phyloP scores from a whole-genome alignment of 192 early-diverging fungal genomes.

The Coemansia sp. region DNA sequence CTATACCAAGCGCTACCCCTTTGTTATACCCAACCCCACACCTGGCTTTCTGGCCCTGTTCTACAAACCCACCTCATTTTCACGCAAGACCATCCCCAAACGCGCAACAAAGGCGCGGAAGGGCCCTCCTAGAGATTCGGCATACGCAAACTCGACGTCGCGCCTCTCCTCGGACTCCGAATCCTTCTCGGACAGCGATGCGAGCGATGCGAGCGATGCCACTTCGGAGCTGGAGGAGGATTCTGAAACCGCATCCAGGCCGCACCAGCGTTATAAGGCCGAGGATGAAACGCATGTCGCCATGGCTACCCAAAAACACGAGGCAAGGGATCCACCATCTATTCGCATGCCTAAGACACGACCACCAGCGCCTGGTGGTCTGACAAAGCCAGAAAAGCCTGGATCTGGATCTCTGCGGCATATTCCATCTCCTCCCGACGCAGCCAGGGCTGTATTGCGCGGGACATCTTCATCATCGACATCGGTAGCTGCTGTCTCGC shows the following conservation, averaged over 20 bases:
- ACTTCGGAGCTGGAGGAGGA: background rate
- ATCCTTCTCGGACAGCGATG: background rate
- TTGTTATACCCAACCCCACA: constrained; percentile 29
- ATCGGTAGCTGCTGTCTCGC: constrained; percentile 10
- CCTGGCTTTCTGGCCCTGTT: constrained; percentile 37
- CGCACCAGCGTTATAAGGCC: background rate
- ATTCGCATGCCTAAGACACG: constrained; percentile 1
- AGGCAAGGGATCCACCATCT: background rate
- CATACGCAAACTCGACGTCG: constrained; percentile 4
- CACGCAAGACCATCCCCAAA: constrained; percentile 46
- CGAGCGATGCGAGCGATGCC: background rate
- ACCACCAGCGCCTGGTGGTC: background rate
- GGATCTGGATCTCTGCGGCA: background rate
- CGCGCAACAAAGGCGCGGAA: constrained; percentile 46
- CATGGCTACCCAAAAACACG: background rate
- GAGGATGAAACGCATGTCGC: background rate
- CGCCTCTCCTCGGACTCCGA: background rate
- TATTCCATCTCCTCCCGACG: background rate
- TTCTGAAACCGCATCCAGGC: background rate
- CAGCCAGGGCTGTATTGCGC: background rate
- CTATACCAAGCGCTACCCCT: constrained; percentile 25
- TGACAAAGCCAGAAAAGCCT: background rate
- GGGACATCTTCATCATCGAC: constrained; percentile 14
- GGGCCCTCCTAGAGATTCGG: constrained; percentile 31
- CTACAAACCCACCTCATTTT: constrained; percentile 29